These are phyloP conservation scores for Fusarium foetens DNA, from an alignment of 2,329 filamentous ascomycete species.

Conservation along the genomic window DNA sequence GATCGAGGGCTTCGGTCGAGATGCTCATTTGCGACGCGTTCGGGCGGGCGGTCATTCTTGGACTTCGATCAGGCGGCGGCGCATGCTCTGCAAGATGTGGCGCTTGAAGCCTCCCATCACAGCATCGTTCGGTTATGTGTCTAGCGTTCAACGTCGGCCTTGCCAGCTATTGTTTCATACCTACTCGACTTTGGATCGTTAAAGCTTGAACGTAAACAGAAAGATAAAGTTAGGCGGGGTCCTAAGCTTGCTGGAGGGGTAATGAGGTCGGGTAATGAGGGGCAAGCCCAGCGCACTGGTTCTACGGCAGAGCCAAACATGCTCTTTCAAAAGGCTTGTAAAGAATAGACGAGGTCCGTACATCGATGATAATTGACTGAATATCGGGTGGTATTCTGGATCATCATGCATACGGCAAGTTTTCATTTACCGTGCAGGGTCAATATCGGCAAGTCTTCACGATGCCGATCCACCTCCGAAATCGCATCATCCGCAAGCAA, in stretches of 20 bases:
- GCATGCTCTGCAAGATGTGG: not conserved
- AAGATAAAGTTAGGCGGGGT: not conserved
- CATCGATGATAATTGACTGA: not conserved
- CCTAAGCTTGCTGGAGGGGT: not conserved
- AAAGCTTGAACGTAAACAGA: not conserved
- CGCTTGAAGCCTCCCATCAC: not conserved
- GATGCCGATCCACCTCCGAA: not conserved
- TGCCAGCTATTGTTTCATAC: not conserved
- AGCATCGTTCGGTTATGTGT: not conserved
- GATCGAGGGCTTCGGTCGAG: not conserved
- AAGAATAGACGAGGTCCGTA: not conserved
- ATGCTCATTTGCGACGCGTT: not conserved
- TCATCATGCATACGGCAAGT: not conserved
- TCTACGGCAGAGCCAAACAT: not conserved
- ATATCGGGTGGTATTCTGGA: rapidly evolving
- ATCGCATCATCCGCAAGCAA: not conserved
- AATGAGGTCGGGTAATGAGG: not conserved
- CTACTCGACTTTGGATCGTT: not conserved
- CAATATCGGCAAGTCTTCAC: not conserved
- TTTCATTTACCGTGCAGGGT: not conserved
- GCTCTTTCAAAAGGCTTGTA: not conserved
- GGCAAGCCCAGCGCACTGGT: not conserved
- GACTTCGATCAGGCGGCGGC: not conserved
- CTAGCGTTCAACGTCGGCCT: not conserved
- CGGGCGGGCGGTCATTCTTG: not conserved